Conservation (phyloP, 1,139 yeast genomes). For the Candida smagusa region DNA sequence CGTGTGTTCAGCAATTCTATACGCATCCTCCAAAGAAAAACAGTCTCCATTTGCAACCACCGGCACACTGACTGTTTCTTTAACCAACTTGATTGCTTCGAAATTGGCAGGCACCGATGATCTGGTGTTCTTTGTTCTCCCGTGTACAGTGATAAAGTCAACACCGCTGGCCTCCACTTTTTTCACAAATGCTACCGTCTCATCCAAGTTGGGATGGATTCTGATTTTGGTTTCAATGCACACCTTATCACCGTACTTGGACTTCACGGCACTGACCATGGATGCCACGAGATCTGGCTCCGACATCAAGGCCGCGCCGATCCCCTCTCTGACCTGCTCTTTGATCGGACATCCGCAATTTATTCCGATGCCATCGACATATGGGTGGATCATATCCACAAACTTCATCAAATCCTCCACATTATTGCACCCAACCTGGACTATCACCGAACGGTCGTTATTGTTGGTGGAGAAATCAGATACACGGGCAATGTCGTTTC, state of each 20-base stretch:
- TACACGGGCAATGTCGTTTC: constrained; percentile 75
- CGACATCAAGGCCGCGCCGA: constrained; percentile 92
- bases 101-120: constrained; percentile 79
- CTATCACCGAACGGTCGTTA: constrained; percentile 68
- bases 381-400: constrained; percentile 85
- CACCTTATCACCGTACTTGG: constrained; percentile 62
- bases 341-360: constrained; percentile 98
- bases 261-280: constrained; percentile 82
- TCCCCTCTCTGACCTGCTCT: constrained; percentile 93
- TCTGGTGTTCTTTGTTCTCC: constrained; percentile 81
- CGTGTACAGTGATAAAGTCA: constrained; percentile 92
- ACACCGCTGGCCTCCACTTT: constrained; percentile 84
- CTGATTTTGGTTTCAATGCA: constrained; percentile 89
- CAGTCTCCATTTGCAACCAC: constrained; percentile 97
- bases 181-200: constrained; percentile 71
- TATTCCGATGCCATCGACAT: constrained; percentile 88
- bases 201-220: constrained; percentile 70
- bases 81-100: constrained; percentile 72
- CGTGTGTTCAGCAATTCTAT: constrained; percentile 57
- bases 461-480: constrained; percentile 82
- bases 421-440: constrained; percentile 90
- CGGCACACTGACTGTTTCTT: constrained; percentile 63
- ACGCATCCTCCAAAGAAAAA: constrained; percentile 61
- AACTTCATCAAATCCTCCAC: constrained; percentile 80
- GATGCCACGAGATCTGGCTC: constrained; percentile 76